A percentile compares a stretch with the other conserved stretches of the same genome.
phyloP scores from a whole-genome alignment of 345 rosid species.

The Eucalyptus caleyi region DNA sequence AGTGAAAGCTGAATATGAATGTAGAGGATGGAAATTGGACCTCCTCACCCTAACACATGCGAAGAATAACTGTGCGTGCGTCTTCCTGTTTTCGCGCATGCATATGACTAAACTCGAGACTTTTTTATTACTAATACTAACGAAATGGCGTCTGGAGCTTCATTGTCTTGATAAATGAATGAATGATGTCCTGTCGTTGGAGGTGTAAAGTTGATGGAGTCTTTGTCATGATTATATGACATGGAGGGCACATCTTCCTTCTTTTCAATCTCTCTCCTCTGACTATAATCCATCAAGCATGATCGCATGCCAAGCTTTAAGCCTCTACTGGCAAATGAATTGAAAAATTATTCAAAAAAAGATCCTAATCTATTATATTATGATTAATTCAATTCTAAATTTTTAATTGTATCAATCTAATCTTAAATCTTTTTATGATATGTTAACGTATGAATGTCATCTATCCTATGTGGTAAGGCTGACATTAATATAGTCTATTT shows the following conservation, averaged over 20 bases:
- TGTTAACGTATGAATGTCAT: neutral
- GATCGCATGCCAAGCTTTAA: neutral
- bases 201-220: neutral
- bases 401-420: no score
- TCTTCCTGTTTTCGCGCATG: neutral
- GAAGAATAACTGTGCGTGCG: neutral
- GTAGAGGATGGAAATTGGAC: neutral
- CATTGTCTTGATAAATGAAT: neutral
- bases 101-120: neutral
- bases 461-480: fast-evolving
- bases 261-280: neutral
- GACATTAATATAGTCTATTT: fast-evolving
- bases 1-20: neutral
- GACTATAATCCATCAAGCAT: neutral
- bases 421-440: fast-evolving
- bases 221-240: neutral
- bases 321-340: neutral
- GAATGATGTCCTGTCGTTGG: neutral
- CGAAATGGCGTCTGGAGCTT: neutral
- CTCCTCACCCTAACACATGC: neutral
- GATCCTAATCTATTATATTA: neutral
- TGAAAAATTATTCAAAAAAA: neutral
- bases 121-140: neutral
- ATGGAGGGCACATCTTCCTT: neutral
- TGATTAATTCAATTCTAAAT: neutral